Evolutionary conservation across 495 filamentous ascomycete species (phyloP), one percentile per base, ranked within the genome.

Genomic region (Ramalina intermedia): DNA sequence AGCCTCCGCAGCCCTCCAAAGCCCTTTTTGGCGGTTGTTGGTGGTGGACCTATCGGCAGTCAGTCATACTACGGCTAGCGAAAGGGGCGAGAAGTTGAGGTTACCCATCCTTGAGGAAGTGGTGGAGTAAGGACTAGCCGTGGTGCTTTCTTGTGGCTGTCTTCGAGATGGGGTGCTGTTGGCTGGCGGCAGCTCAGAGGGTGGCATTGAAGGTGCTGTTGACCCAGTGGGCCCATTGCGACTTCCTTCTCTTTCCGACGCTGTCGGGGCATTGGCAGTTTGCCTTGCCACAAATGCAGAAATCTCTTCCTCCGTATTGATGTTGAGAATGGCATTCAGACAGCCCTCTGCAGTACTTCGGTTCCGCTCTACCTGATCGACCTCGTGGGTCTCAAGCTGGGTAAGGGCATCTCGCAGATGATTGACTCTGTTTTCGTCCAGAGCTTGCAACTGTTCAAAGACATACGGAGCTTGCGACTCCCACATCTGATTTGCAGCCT

Each of bases 391-490:
- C 63, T 91, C 79, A 51, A 85, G 80, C 56, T 94, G 91, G 2
- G 91, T 96, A 37, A 99, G 73, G 46, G 85, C 81, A 65, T 96
- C 90, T 40, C 91, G 84, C 45, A 99, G 71, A 63, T 94, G 84
- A 62, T 96, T 95, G 52, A 93, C 71, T 48, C 93, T 74, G 49
- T 73, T 79, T 66, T 99, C 93, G 51, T 99, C 93, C 16, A 88
- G 68, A 6, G 87, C 80, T 63, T 99, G 93, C 16, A 99, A 78
- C 50, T 83, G 86, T 64, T 96, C 93, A 60, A 93, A 96, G 48
- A 96, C 82, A 64, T 85, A 96, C 6, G 93, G 93, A 33, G 93
- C 86, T 61, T 94, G 85, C 8, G 91, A 93, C 33, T 95, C 83
- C 93, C 93, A 99, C 62, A 94, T 84, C 52, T 81, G 75, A 43